phyloP scores from a whole-genome alignment of 1,284 basidiomycete genomes.

The Sanguinoderma infundibulare region DNA sequence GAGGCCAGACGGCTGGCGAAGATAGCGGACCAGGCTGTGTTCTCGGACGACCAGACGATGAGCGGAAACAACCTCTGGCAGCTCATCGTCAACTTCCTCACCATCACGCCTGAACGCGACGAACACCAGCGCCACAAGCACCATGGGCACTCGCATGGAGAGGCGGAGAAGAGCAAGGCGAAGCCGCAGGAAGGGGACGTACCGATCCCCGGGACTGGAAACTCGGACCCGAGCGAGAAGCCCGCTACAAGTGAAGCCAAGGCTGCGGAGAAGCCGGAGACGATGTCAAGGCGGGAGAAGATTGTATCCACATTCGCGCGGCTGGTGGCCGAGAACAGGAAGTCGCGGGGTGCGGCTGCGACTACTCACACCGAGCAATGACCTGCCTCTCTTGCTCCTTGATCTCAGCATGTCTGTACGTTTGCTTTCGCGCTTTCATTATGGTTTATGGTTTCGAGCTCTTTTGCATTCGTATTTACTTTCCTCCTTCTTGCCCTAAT shows the following conservation, averaged over 20 bases:
- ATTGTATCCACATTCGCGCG: conserved; percentile 32
- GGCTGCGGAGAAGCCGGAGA: not conserved
- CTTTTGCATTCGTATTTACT: not conserved
- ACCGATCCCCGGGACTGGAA: not conserved
- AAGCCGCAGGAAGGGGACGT: not conserved
- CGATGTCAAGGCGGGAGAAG: conserved; percentile 23
- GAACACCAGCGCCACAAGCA: conserved; percentile 14
- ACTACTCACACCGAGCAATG: conserved; percentile 7
- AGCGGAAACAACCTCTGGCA: conserved; percentile 77
- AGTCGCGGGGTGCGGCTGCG: conserved; percentile 12
- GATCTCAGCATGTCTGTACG: not conserved
- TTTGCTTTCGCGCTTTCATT: no score
- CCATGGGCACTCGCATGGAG: conserved; percentile 7
- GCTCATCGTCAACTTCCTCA: conserved; percentile 64
- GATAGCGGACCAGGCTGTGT: conserved; percentile 67
- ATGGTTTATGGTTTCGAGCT: not conserved
- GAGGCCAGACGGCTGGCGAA: conserved; percentile 74
- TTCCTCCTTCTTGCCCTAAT: no score
- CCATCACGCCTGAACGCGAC: conserved; percentile 40
- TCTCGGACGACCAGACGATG: conserved; percentile 57
- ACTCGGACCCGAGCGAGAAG: not conserved
- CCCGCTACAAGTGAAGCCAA: not conserved
- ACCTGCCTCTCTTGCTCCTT: not conserved
- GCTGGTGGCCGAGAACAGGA: conserved; percentile 30
- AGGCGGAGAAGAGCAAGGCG: not conserved